These are phyloP conservation scores for Chlorella sp. DNA, from an alignment of 139 green algal species.

Conservation along the genomic window DNA sequence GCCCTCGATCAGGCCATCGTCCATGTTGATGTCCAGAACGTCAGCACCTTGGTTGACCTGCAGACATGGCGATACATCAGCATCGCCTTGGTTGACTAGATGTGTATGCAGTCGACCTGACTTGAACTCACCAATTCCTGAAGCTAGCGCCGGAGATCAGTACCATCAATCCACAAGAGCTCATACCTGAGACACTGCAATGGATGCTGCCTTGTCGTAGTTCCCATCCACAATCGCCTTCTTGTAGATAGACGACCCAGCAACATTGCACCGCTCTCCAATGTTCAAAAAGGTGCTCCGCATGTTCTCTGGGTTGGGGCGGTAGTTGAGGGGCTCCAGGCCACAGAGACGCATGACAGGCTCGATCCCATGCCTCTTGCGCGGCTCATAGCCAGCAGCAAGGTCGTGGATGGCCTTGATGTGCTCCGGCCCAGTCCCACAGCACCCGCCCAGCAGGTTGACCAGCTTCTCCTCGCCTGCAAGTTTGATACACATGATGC, in stretches of 20 bases:
- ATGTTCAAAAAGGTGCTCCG: constrained; percentile 92
- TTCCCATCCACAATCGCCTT: constrained; percentile 93
- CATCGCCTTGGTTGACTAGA: too few species aligned
- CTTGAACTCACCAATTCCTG: not conserved
- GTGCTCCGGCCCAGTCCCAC: constrained; percentile 88
- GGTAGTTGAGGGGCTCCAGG: constrained; percentile 94
- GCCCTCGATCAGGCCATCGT: constrained; percentile 95
- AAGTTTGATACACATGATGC: not conserved
- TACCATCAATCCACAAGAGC: not conserved
- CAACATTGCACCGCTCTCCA: constrained; percentile 97
- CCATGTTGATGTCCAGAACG: constrained; percentile 98
- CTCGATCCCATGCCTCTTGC: constrained; percentile 56
- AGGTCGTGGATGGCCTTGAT: constrained; percentile 77
- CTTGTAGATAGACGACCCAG: constrained; percentile 94
- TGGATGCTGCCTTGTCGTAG: constrained; percentile 91
- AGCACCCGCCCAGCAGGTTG: constrained; percentile 95
- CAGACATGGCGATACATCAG: not conserved
- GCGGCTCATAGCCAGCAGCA: constrained; percentile 61
- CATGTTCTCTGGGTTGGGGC: constrained; percentile 71
- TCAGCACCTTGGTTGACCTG: constrained; percentile 80
- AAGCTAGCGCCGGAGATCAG: not conserved
- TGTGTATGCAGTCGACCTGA: too few species aligned
- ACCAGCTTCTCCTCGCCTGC: constrained; percentile 74
- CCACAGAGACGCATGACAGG: constrained; percentile 88
- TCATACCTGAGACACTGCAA: constrained; percentile 88